Evolutionary conservation across 2,329 filamentous ascomycete species (phyloP).

Genomic region (Incumbomyces lentus): DNA sequence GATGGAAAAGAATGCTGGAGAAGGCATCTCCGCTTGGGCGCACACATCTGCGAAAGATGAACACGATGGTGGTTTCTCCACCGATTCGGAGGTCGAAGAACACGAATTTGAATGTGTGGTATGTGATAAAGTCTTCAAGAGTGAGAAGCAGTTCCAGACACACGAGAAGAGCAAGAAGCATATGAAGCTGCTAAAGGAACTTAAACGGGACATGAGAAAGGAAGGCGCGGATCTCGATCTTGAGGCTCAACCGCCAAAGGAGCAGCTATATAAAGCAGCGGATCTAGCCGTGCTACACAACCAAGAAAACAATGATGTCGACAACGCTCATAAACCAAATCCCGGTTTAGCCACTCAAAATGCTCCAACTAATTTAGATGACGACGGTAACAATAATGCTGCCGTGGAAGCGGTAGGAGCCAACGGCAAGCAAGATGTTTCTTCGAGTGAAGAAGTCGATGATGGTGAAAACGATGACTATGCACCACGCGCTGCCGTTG

Average conservation of each 20-base stretch:
- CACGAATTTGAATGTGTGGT: conserved; percentile 54
- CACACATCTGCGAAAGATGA: conserved; percentile 40
- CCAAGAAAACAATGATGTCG: conserved; percentile 3
- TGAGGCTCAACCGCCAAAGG: conserved; percentile 15
- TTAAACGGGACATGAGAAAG: conserved; percentile 71
- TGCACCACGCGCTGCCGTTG: conserved; percentile 32
- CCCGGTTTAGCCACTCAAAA: neutral
- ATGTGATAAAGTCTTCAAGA: conserved; percentile 65
- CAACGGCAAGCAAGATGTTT: neutral
- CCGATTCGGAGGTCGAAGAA: conserved; percentile 37
- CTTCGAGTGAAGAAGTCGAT: conserved; percentile 11
- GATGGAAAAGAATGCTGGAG: conserved; percentile 20
- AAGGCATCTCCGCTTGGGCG: conserved; percentile 64
- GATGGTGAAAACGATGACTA: conserved; percentile 31
- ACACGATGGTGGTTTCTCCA: conserved; percentile 38
- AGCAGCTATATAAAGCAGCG: neutral
- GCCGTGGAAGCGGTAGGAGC: neutral
- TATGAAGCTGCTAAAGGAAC: conserved; percentile 67
- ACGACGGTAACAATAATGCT: neutral
- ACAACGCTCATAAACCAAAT: neutral
- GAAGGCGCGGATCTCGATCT: conserved; percentile 50
- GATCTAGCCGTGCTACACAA: conserved; percentile 15
- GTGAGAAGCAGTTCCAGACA: conserved; percentile 78
- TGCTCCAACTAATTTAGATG: neutral
- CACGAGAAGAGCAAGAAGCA: conserved; percentile 98